Evolutionary conservation across 2,329 filamentous ascomycete genomes (phyloP), one percentile per base, ranked within the genome.

Genomic region (Exophiala sideris): DNA sequence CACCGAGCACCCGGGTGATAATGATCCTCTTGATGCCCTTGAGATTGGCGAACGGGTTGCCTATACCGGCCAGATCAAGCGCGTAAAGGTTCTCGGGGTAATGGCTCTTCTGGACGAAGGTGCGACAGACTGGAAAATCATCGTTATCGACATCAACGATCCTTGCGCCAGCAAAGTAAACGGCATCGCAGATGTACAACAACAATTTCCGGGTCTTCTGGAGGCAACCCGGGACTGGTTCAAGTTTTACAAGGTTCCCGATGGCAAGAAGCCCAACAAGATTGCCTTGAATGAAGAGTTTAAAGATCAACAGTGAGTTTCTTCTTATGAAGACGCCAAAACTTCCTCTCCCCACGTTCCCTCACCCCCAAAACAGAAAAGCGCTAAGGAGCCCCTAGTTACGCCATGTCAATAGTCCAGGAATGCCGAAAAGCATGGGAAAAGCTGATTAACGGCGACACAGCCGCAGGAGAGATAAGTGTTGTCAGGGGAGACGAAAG

Each of bases 51-150:
- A 97, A 85, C 85, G 95, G 56, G 92, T 99, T 68, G 90, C 89
- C 75, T 95, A 95, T 82, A 82, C 86, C 58, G 94, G 94, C 67
- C 92, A 97, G 81, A 80, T 99, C 76, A 99, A 97, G 85, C 92
- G 96, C 81, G 94, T 99, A 84, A 97, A 97, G 87, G 89, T 97
- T 61, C 88, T 99, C 63, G 94, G 94, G 76, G 91, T 96, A 73
- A 97, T 99, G 94, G 94, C 94, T 66, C 85, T 99, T 65, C 88
- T 97, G 63, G 94, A 99, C 69, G 94, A 99, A 84, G 94, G 94
- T 76, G 94, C 97, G 86, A 99, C 94, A 64, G 94, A 99, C 85
- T 99, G 94, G 94, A 99, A 99, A 86, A 89, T 97, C 79, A 96
- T 97, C 67, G 94, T 97, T 76, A 95, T 97, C 71, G 94, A 99